Conservation (phyloP, 495 filamentous ascomycete species). For the Astrothelium subdiscretum region DNA sequence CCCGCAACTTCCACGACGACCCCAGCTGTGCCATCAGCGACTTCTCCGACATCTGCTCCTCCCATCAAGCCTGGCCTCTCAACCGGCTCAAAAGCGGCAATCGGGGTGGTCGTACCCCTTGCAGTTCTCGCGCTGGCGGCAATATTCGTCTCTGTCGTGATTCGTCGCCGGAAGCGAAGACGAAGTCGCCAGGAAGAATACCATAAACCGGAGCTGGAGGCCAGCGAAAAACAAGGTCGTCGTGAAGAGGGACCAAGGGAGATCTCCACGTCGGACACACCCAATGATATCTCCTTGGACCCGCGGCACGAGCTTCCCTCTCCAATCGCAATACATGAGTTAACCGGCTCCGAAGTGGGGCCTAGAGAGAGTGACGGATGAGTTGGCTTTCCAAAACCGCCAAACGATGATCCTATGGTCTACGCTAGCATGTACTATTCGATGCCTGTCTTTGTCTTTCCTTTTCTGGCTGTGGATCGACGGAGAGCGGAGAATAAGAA, state of each 20-base stretch:
- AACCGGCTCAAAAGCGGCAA: not conserved
- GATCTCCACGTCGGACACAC: not conserved
- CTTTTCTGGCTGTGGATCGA: too few relatives aligned
- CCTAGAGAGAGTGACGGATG: too few relatives aligned
- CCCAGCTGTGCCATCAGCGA: not conserved
- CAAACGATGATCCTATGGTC: too few relatives aligned
- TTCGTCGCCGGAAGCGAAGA: not conserved
- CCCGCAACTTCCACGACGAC: not conserved
- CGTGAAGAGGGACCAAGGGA: not conserved
- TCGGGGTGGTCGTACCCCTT: not conserved
- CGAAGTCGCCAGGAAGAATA: not conserved
- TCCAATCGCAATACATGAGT: too few relatives aligned
- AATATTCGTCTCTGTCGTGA: not conserved
- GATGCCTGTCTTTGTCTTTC: too few relatives aligned
- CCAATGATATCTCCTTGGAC: not conserved
- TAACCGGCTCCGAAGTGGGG: too few relatives aligned
- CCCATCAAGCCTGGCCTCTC: not conserved
- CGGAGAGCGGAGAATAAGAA: too few relatives aligned
- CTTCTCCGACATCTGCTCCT: not conserved
- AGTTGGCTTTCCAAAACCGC: too few relatives aligned
- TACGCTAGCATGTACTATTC: too few relatives aligned
- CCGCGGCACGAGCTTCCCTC: not conserved
- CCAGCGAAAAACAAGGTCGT: not conserved
- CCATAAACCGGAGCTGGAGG: not conserved
- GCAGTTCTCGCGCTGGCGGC: not conserved